Percentiles rank a stretch among this genome's conserved stretches.
phyloP scores from a whole-genome alignment of 345 rosid species.

The Gossypium bickii region DNA sequence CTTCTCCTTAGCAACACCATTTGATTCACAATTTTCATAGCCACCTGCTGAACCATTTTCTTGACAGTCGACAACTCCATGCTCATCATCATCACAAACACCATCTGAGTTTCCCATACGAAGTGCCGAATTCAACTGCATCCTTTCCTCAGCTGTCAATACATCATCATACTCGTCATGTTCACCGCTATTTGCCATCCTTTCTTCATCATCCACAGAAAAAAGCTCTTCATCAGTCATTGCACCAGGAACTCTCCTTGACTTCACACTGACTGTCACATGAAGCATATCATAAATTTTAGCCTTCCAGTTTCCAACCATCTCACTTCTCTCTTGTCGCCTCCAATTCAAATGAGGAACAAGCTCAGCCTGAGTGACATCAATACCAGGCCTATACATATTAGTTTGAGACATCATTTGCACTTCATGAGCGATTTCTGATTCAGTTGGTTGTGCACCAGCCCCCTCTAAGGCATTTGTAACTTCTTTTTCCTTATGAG shows the following conservation, averaged over 20 bases:
- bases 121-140: slow-evolving; percentile 81
- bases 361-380: slow-evolving; percentile 95
- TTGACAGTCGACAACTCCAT: slow-evolving; percentile 40
- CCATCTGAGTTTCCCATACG: slow-evolving; percentile 59
- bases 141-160: slow-evolving; percentile 84
- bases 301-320: slow-evolving; percentile 95
- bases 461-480: slow-evolving; percentile 99
- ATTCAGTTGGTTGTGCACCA: slow-evolving; percentile 86
- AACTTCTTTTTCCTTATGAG: slow-evolving; percentile 93
- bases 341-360: slow-evolving; percentile 93
- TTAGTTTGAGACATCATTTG: slow-evolving; percentile 95
- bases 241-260: slow-evolving; percentile 98
- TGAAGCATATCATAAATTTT: slow-evolving; percentile 93
- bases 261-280: slow-evolving; percentile 97
- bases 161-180: slow-evolving; percentile 74
- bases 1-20: slow-evolving; percentile 68
- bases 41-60: slow-evolving; percentile 58
- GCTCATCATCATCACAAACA: slow-evolving; percentile 66
- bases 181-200: slow-evolving; percentile 52
- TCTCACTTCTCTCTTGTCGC: slow-evolving; percentile 92
- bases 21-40: slow-evolving; percentile 54
- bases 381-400: slow-evolving; percentile 98
- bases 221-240: slow-evolving; percentile 98
- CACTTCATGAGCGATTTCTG: slow-evolving; percentile 94
- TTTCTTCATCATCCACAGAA: slow-evolving; percentile 74